Evolutionary conservation across 441 rosid genomes (phyloP).

Genomic region (Populus hybrid): DNA sequence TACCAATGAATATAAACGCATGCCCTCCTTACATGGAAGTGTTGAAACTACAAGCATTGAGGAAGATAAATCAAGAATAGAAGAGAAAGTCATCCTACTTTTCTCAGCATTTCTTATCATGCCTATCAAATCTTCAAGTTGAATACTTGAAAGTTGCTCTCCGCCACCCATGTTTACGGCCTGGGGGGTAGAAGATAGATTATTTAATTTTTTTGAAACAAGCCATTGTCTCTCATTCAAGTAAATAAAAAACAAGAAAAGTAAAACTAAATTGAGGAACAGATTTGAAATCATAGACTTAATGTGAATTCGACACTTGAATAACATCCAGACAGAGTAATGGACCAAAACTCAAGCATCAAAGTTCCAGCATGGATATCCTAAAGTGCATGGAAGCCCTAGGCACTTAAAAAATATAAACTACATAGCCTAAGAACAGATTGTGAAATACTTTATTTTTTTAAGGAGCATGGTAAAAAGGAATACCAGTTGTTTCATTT

Average conservation of each 20-base stretch:
- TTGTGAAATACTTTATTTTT: not conserved
- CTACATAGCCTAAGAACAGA: not conserved
- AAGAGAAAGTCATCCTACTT: conserved; percentile 43
- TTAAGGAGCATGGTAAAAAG: not conserved
- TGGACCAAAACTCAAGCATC: not conserved
- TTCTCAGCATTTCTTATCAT: conserved; percentile 85
- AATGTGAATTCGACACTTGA: not conserved
- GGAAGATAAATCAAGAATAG: conserved; percentile 18
- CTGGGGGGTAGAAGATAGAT: conserved; percentile 34
- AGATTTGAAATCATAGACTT: not conserved
- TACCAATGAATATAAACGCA: conserved; percentile 8
- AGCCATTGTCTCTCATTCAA: not conserved
- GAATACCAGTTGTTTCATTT: conserved; percentile 9
- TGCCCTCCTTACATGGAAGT: not conserved
- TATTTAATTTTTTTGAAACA: not conserved
- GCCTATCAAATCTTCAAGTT: conserved; percentile 59
- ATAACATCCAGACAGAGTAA: not conserved
- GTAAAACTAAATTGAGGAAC: not conserved
- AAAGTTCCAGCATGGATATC: not conserved
- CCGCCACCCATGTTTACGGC: conserved; percentile 41
- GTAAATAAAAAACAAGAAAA: too few relatives aligned
- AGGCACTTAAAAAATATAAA: not conserved
- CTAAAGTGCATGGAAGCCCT: not conserved
- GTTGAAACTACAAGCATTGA: not conserved
- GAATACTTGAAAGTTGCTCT: conserved; percentile 46